Percentiles rank a stretch among this genome's conserved stretches.
phyloP scores from a whole-genome alignment of 257 asterid genomes.

The Solanum pinnatisectum region DNA sequence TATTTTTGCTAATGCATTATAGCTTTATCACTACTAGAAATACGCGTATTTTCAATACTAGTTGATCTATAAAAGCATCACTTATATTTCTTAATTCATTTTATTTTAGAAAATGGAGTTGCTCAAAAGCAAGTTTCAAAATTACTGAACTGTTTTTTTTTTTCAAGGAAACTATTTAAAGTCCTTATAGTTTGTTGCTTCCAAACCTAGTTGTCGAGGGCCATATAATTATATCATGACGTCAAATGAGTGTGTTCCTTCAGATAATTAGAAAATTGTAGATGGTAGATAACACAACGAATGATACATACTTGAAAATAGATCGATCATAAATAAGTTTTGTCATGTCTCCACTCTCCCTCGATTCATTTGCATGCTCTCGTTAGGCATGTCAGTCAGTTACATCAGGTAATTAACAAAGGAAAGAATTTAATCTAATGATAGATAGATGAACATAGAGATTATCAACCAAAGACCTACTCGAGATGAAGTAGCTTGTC shows the following conservation, averaged over 20 bases:
- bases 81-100: not conserved
- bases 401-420: not conserved
- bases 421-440: not conserved
- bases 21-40: not conserved
- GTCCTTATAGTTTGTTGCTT: not conserved
- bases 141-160: too few relatives aligned
- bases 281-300: not conserved
- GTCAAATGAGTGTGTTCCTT: not conserved
- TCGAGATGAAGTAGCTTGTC: not conserved
- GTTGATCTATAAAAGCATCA: not conserved
- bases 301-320: not conserved
- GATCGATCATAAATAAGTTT: not conserved
- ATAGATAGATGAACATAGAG: not conserved
- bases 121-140: too few relatives aligned
- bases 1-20: not conserved
- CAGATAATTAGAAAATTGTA: not conserved
- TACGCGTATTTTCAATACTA: not conserved
- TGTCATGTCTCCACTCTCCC: not conserved
- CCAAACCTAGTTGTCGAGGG: not conserved
- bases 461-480: not conserved
- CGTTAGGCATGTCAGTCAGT: not conserved
- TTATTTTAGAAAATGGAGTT: too few relatives aligned
- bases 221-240: not conserved
- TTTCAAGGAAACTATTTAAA: too few relatives aligned
- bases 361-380: not conserved